A percentile compares a stretch with the other conserved stretches of the same genome.
phyloP scores from a whole-genome alignment of 441 rosid genomes.

The Populus hybrid region DNA sequence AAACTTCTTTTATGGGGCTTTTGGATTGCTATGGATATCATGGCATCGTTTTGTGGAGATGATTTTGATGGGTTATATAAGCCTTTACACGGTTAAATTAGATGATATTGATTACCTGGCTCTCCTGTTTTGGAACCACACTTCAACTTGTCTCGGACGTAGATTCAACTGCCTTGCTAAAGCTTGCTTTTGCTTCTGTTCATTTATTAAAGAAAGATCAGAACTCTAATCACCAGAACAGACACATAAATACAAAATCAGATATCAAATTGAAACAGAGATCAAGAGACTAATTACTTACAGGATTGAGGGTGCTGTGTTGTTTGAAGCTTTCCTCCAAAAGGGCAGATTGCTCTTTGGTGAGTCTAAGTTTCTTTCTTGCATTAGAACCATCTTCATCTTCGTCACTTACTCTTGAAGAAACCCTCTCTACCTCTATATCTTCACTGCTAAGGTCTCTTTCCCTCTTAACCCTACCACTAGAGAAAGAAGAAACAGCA shows the following conservation, averaged over 20 bases:
- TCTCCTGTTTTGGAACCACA: conserved; percentile 97
- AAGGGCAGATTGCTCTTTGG: conserved; percentile 84
- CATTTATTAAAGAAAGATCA: conserved; percentile 7
- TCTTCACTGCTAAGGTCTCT: conserved; percentile 73
- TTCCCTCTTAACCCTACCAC: conserved; percentile 73
- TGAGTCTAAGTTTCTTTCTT: conserved; percentile 81
- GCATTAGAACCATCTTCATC: conserved; percentile 78
- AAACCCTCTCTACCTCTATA: conserved; percentile 54
- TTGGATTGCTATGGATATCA: not conserved
- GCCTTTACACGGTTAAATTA: conserved; percentile 17
- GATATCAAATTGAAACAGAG: not conserved
- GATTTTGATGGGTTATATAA: conserved; percentile 22
- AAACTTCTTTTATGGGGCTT: not conserved
- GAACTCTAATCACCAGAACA: not conserved
- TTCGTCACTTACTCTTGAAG: conserved; percentile 69
- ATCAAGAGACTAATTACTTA: conserved; percentile 32
- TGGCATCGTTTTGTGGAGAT: not conserved
- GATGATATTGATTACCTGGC: conserved; percentile 59
- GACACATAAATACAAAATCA: not conserved
- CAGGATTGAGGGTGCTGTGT: conserved; percentile 91
- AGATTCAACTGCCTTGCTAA: conserved; percentile 84
- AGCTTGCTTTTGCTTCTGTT: conserved; percentile 81
- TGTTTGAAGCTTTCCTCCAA: conserved; percentile 90
- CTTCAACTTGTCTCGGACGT: conserved; percentile 89
- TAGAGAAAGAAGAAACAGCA: conserved; percentile 83